Evolutionary conservation across 2,329 filamentous ascomycete species (phyloP).

Genomic region (Botrytis deweyae): DNA sequence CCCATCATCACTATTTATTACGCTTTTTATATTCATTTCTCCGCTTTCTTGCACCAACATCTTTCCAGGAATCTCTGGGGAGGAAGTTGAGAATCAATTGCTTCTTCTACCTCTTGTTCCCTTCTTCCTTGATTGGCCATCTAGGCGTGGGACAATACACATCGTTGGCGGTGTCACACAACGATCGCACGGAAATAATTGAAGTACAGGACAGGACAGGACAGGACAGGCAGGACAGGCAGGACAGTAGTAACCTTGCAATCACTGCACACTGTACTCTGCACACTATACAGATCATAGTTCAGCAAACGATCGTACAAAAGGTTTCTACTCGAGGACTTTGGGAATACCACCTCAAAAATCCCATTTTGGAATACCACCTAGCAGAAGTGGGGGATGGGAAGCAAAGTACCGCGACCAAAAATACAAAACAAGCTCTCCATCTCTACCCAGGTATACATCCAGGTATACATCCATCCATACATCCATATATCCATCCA

Average conservation of each 20-base stretch:
- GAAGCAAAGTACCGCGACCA: neutral
- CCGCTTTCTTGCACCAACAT: too few species aligned
- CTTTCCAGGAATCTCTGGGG: too few species aligned
- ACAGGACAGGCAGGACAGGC: neutral
- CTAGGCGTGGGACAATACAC: neutral
- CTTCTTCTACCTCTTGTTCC: neutral
- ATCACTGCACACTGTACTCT: neutral
- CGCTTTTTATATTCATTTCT: neutral
- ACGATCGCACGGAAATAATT: slow-evolving; percentile 13
- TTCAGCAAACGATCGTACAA: neutral
- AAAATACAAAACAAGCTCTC: neutral
- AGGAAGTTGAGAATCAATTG: neutral
- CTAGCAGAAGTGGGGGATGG: slow-evolving; percentile 10
- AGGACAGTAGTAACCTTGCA: slow-evolving; percentile 12
- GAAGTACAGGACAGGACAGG: neutral
- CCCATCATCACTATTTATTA: neutral
- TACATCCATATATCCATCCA: too few species aligned
- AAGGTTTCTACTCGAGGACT: neutral
- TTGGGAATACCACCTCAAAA: neutral
- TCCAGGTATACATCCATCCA: neutral
- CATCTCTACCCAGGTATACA: neutral
- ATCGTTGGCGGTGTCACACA: slow-evolving; percentile 15
- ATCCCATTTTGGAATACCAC: slow-evolving; percentile 1
- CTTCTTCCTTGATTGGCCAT: neutral
- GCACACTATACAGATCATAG: neutral